Percentiles rank a stretch among this genome's conserved stretches.
Conservation (phyloP, 306 rosid species). For the Trifolium pratense region DNA sequence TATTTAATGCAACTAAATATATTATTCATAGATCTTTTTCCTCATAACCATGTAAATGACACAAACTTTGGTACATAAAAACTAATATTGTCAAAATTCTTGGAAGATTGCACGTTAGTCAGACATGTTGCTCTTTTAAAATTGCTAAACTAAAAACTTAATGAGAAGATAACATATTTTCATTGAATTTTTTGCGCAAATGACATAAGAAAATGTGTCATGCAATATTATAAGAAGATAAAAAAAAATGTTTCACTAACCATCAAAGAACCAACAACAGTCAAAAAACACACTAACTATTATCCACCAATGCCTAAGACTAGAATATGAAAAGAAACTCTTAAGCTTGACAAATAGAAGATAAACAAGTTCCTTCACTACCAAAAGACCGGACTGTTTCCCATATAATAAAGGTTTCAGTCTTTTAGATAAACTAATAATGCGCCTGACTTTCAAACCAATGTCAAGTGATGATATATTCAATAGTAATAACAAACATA, state of each 20-base stretch:
- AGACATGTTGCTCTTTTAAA: constrained; percentile 28
- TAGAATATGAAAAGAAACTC: constrained; percentile 19
- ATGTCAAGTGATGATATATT: background rate
- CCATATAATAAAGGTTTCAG: constrained; percentile 16
- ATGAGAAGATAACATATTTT: constrained; percentile 16
- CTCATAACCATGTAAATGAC: constrained; percentile 4
- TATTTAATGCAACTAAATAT: constrained; percentile 29
- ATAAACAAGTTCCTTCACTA: constrained; percentile 24
- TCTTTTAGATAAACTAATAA: constrained; percentile 8
- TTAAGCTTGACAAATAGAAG: background rate
- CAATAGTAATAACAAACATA: constrained; percentile 22
- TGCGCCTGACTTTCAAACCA: constrained; percentile 18
- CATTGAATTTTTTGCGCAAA: background rate
- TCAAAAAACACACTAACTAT: constrained; percentile 5
- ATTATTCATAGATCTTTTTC: background rate
- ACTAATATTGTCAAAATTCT: background rate
- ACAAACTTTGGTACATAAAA: constrained; percentile 25
- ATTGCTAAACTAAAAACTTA: constrained; percentile 18
- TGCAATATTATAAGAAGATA: background rate
- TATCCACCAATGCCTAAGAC: constrained; percentile 21
- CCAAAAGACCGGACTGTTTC: constrained; percentile 1
- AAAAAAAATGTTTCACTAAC: background rate
- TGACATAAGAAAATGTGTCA: constrained; percentile 36
- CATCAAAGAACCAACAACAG: constrained; percentile 26
- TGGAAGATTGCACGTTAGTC: constrained; percentile 20